phyloP scores from a whole-genome alignment of 352 stramenopile genomes.

The Globisporangium irregulare region DNA sequence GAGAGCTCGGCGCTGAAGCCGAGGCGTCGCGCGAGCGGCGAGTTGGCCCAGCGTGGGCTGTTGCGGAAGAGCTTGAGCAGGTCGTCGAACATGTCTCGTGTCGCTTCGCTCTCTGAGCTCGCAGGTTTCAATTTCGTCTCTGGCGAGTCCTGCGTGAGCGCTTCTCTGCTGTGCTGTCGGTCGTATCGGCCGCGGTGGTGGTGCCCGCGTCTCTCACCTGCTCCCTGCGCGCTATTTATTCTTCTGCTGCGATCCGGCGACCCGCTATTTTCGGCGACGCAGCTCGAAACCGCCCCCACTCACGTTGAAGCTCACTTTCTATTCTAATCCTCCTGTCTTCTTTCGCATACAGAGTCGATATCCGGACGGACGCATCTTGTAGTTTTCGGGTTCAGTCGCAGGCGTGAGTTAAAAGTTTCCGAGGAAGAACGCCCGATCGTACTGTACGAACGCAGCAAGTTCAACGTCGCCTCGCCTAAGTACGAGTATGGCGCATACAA shows the following conservation, averaged over 20 bases:
- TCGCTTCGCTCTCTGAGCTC: constrained; percentile 1
- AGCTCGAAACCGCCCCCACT: constrained; percentile 3
- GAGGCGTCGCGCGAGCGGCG: constrained; percentile 63
- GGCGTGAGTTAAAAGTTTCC: neutral
- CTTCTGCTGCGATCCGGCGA: constrained; percentile 10
- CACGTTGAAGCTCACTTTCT: neutral
- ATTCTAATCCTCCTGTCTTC: neutral
- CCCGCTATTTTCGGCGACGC: constrained; percentile 1
- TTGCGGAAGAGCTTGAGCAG: constrained; percentile 81
- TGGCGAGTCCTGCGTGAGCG: constrained; percentile 8
- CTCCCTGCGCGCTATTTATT: constrained; percentile 4
- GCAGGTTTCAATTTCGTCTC: constrained; percentile 15
- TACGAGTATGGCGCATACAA: constrained; percentile 2
- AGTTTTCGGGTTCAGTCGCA: too few relatives aligned
- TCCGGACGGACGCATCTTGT: neutral
- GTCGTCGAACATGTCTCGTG: constrained; percentile 53
- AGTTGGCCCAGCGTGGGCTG: constrained; percentile 77
- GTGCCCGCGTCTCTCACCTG: neutral
- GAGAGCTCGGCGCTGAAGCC: constrained; percentile 61
- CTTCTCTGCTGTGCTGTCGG: neutral
- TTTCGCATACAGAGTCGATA: neutral
- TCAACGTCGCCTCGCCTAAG: neutral
- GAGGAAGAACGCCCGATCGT: neutral
- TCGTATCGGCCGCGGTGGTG: neutral
- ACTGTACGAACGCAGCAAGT: neutral